Base-by-base conservation (phyloP, 1,139 yeast genomes). In the Geotrichum cucujoidarum region DNA sequence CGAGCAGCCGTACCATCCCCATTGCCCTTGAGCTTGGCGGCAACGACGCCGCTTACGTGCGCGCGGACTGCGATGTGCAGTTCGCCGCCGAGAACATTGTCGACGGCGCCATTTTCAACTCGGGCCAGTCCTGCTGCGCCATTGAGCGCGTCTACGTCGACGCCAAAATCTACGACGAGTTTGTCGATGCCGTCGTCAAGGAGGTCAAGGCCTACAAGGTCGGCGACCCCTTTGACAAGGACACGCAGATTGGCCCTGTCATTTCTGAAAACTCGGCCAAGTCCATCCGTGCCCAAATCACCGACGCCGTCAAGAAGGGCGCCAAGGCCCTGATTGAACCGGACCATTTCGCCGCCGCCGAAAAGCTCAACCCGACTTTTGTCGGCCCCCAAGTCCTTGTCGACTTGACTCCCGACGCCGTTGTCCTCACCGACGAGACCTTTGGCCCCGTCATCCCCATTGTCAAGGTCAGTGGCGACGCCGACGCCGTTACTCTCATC, bases 21-120 rank as follows among this genome's bases (percentile, higher is more conserved):
- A 83, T 85, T 43, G 84, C 92, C 32, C 75, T 90, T 59, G 97
- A 89, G 70, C 83, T 95, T 61, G 97, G 97, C 55, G 97, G 97
- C 53, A 89, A 89, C 89, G 57, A 77, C 78, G 65, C 76, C 78
- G 63, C 79, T 76, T 50, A 83, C 82, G 70, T 82, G 69, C 43
- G 96, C 77, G 85, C 88, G 21, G 90, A 89, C 62, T 66, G 88
- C 41, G 59, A 56, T 38, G 48, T 62, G 45, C 47, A 52, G 48
- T 61, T 63, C 33, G 90, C 95, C 40, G 89, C 83, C 31, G 84
- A 84, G 64, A 86, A 94, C 83, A 81, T 90, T 40, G 88, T 92
- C 22, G 71, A 78, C 55, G 97, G 96, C 58, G 80, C 89, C 54
- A 81, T 86, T 75, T 76, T 74, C 66, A 89, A 89, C 69, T 79